Conservation (phyloP, 108 stramenopile species). For the Cyclostephanos tholiformis region DNA sequence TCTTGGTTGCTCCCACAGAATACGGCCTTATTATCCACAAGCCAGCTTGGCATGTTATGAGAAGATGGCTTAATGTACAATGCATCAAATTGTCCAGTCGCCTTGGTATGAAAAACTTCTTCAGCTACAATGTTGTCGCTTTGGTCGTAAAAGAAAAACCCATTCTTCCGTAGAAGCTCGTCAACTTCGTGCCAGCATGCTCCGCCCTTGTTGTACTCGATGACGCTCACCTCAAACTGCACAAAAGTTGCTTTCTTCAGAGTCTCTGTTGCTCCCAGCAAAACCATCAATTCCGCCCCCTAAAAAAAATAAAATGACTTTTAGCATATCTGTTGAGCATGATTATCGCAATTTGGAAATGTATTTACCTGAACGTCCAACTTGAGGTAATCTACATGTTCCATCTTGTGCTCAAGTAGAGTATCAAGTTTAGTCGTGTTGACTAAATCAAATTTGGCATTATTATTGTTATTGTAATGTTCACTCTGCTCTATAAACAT, state of each 20-base stretch:
- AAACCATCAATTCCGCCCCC: conserved; percentile 35
- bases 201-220: conserved; percentile 45
- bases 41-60: conserved; percentile 19
- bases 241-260: conserved; percentile 41
- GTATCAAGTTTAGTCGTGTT: conserved; percentile 37
- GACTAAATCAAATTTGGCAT: conserved; percentile 8
- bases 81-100: conserved; percentile 33
- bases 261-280: conserved; percentile 27
- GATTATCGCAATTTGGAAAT: background rate
- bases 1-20: conserved; percentile 19
- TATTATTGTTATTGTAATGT: conserved; percentile 1
- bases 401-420: conserved; percentile 16
- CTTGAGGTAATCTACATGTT: conserved; percentile 39
- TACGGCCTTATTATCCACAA: conserved; percentile 18
- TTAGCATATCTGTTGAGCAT: background rate
- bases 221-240: conserved; percentile 39
- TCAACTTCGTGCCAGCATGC: conserved; percentile 39
- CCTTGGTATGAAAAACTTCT: conserved; percentile 26
- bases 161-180: conserved; percentile 35
- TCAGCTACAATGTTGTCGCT: conserved; percentile 8
- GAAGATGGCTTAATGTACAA: conserved; percentile 33
- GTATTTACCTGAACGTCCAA: conserved; percentile 35
- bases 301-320: background rate
- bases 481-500: conserved; percentile 37
- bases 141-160: conserved; percentile 37